phyloP scores from a whole-genome alignment of 192 early-diverging fungal species.

The Umbelopsis vinacea region DNA sequence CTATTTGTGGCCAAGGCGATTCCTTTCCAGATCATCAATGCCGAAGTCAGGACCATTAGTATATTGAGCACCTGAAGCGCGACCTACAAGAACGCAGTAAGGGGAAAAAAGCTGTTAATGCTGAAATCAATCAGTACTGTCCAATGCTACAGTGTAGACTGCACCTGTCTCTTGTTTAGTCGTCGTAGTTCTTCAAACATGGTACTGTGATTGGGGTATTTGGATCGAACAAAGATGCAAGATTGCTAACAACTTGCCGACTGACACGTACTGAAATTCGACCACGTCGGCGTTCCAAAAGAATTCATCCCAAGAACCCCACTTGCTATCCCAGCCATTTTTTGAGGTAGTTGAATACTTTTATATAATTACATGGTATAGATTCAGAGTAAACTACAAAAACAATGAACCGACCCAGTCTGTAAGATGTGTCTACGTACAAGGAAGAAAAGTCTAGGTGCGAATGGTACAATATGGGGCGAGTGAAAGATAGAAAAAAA shows the following conservation, averaged over 20 bases:
- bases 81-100: constrained; percentile 27
- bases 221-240: not conserved
- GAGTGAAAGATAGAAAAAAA: not conserved
- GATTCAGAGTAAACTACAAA: constrained; percentile 23
- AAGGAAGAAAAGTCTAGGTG: constrained; percentile 20
- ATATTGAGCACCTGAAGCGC: constrained; percentile 84
- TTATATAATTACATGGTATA: constrained; percentile 26
- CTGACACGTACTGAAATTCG: constrained; percentile 9
- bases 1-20: constrained; percentile 84
- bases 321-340: not conserved
- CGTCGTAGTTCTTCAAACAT: constrained; percentile 42
- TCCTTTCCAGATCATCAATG: constrained; percentile 97
- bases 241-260: not conserved
- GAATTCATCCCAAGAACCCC: not conserved
- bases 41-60: constrained; percentile 86
- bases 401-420: constrained; percentile 15
- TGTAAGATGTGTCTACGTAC: constrained; percentile 20
- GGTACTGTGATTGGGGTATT: not conserved
- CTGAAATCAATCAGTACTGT: not conserved
- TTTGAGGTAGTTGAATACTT: constrained; percentile 22
- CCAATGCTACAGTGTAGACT: not conserved
- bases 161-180: constrained; percentile 40
- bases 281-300: constrained; percentile 6
- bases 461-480: constrained; percentile 16
- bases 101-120: not conserved